Conservation (phyloP, 2,329 filamentous ascomycete genomes). For the Tolypocladium tropicale region DNA sequence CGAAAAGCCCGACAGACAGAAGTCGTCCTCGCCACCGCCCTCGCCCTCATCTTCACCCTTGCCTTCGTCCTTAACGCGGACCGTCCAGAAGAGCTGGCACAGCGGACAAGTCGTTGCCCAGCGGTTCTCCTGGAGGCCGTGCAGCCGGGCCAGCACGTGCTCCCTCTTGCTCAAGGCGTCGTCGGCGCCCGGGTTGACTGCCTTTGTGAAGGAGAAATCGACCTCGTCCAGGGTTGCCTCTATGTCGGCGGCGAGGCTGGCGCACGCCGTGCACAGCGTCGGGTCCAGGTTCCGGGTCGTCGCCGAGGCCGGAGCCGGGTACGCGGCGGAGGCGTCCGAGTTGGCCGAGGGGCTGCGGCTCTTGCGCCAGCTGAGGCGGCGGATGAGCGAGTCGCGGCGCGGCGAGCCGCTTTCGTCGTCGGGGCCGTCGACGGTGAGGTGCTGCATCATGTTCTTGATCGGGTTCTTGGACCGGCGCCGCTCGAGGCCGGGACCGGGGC, state of each 20-base stretch:
- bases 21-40: conserved; percentile 16
- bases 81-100: conserved; percentile 22
- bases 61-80: conserved; percentile 21
- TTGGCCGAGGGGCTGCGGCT: conserved; percentile 24
- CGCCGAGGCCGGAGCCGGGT: conserved; percentile 4
- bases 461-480: conserved; percentile 24
- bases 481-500: conserved; percentile 15
- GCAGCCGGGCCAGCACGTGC: conserved; percentile 15
- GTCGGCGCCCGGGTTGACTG: conserved; percentile 16
- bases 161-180: conserved; percentile 22
- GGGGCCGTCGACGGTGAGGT: conserved; percentile 23
- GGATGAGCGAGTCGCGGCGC: conserved; percentile 21
- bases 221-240: conserved; percentile 21
- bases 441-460: conserved; percentile 25
- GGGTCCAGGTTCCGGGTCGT: conserved; percentile 17
- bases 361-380: conserved; percentile 23
- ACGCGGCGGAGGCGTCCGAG: conserved; percentile 15
- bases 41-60: too few relatives aligned
- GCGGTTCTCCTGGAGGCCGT: conserved; percentile 19
- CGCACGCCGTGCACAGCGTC: conserved; percentile 18
- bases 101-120: conserved; percentile 23
- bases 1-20: conserved; percentile 22
- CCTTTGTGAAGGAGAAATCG: conserved; percentile 17
- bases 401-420: conserved; percentile 16
- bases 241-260: conserved; percentile 21